phyloP scores from a whole-genome alignment of 352 stramenopile species.

The Bremia lactucae region DNA sequence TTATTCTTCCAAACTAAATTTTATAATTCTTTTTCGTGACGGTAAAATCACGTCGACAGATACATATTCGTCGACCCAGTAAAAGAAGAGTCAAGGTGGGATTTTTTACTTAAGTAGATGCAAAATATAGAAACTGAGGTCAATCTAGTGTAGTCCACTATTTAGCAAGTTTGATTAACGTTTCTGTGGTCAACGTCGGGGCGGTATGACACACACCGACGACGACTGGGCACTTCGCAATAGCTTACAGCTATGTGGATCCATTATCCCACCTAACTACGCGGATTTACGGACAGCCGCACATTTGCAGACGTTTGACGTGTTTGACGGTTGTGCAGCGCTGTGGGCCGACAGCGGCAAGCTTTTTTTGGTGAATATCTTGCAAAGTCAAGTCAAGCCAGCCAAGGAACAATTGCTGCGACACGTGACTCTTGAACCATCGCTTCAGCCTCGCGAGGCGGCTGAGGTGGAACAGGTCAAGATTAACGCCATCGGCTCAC shows the following conservation, averaged over 20 bases:
- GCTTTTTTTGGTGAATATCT: constrained; percentile 46
- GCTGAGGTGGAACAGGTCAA: constrained; percentile 46
- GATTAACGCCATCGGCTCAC: constrained; percentile 42
- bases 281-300: constrained; percentile 37
- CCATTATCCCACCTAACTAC: constrained; percentile 40
- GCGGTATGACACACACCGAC: too few species aligned
- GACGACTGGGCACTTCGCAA: constrained; percentile 46
- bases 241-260: constrained; percentile 53
- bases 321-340: constrained; percentile 37
- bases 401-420: constrained; percentile 19
- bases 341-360: constrained; percentile 34
- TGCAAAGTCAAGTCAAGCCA: constrained; percentile 21
- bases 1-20: too few species aligned
- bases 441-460: constrained; percentile 34
- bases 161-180: too few species aligned
- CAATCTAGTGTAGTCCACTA: too few species aligned
- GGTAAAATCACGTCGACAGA: too few species aligned
- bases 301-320: constrained; percentile 57
- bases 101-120: too few species aligned
- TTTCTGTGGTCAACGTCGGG: too few species aligned
- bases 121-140: too few species aligned
- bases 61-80: too few species aligned
- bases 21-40: too few species aligned
- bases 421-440: constrained; percentile 53
- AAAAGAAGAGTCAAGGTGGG: too few species aligned